A percentile compares a stretch with the other conserved stretches of the same genome.
phyloP scores from a whole-genome alignment of 108 stramenopile species.

The Licmophora abbreviata region DNA sequence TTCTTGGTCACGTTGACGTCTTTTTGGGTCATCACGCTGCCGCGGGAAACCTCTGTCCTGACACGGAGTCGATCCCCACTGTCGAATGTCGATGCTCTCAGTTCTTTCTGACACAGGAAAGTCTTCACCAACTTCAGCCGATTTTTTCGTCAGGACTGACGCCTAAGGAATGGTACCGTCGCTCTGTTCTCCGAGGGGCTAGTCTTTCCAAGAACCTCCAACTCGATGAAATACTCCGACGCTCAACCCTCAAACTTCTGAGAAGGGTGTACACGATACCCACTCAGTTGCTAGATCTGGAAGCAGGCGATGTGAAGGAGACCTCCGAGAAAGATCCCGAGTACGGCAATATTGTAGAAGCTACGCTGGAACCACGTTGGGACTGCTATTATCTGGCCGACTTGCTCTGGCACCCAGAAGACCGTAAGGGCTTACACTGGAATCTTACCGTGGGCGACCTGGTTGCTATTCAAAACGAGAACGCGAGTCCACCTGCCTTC shows the following conservation, averaged over 20 bases:
- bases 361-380: conserved; percentile 6
- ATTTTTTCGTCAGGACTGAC: conserved; percentile 12
- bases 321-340: neutral
- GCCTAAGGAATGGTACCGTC: conserved; percentile 22
- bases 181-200: conserved; percentile 8
- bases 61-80: neutral
- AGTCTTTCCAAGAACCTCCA: conserved; percentile 3
- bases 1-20: conserved; percentile 28
- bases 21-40: conserved; percentile 19
- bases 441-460: conserved; percentile 20
- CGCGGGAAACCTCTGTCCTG: neutral
- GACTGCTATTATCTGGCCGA: conserved; percentile 1
- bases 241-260: neutral
- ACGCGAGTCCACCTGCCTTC: neutral
- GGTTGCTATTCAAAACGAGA: conserved; percentile 18
- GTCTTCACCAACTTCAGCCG: conserved; percentile 17
- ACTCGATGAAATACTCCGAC: neutral
- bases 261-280: neutral
- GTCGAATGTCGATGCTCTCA: conserved; percentile 20
- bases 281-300: neutral
- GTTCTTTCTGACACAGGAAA: conserved; percentile 14
- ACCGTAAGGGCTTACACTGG: conserved; percentile 14
- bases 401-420: neutral
- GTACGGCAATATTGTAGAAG: neutral
- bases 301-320: neutral